Percentiles rank a stretch among this genome's conserved stretches.
These are phyloP conservation scores for Samsoniella hepiali DNA, from an alignment of 2,329 filamentous ascomycete species.

Conservation along the genomic window DNA sequence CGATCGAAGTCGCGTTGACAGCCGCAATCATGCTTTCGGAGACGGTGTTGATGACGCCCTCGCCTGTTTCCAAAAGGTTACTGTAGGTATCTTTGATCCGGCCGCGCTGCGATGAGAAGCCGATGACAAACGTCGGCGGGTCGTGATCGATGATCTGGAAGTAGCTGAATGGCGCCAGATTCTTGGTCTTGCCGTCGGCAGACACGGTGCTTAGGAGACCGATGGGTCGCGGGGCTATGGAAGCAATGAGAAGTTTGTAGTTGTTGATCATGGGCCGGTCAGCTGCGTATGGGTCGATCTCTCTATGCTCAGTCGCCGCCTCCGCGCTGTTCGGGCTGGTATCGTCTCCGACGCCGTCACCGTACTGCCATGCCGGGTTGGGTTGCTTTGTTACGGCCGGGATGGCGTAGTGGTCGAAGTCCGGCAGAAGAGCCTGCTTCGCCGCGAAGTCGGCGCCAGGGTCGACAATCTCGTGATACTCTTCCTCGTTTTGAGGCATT, in stretches of 20 bases:
- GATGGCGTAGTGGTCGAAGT: conserved; percentile 27
- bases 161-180: conserved; percentile 80
- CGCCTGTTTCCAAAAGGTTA: conserved; percentile 65
- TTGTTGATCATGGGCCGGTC: conserved; percentile 67
- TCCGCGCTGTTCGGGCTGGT: too few relatives aligned
- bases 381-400: conserved; percentile 28
- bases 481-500: too few relatives aligned
- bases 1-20: conserved; percentile 70
- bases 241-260: conserved; percentile 82
- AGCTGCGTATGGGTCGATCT: conserved; percentile 74
- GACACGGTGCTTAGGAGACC: conserved; percentile 53
- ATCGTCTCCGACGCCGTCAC: conserved; percentile 33
- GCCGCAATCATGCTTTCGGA: conserved; percentile 77
- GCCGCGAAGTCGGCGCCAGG: conserved; percentile 25
- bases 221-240: conserved; percentile 76
- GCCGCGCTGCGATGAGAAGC: conserved; percentile 42
- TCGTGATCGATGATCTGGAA: conserved; percentile 78
- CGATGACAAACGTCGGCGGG: conserved; percentile 70
- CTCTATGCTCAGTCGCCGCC: conserved; percentile 47
- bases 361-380: conserved; percentile 50
- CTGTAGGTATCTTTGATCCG: conserved; percentile 71
- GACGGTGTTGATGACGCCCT: conserved; percentile 80
- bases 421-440: conserved; percentile 24
- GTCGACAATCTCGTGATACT: conserved; percentile 24
- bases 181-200: conserved; percentile 57